A percentile compares a stretch with the other conserved stretches of the same genome.
Evolutionary conservation across 192 early-diverging fungal genomes (phyloP).

Genomic region (Lobosporangium transversale): DNA sequence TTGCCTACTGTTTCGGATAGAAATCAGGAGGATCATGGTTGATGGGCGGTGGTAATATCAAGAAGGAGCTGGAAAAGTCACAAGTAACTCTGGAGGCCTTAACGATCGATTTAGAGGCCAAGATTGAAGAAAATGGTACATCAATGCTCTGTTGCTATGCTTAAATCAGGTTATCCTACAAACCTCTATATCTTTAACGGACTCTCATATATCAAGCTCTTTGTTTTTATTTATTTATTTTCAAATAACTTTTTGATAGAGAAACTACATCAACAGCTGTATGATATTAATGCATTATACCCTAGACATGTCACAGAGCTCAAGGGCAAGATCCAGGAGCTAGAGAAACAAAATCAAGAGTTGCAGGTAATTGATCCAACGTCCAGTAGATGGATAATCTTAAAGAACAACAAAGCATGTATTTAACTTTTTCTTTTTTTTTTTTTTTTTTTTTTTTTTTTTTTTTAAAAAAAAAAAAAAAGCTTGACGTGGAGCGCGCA

Average conservation of each 20-base stretch:
- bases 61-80: constrained; percentile 68
- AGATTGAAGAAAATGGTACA: constrained; percentile 70
- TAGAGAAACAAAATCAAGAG: constrained; percentile 61
- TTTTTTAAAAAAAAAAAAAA: not conserved
- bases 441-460: not conserved
- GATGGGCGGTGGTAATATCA: constrained; percentile 56
- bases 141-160: too few relatives aligned
- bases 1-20: constrained; percentile 8
- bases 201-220: not conserved
- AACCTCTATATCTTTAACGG: not conserved
- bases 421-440: not conserved
- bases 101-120: constrained; percentile 58
- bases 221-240: not conserved
- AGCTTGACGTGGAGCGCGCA: constrained; percentile 56
- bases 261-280: constrained; percentile 60
- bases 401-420: not conserved
- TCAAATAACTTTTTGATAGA: constrained; percentile 49
- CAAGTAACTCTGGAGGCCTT: constrained; percentile 57
- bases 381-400: too few relatives aligned
- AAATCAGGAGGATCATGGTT: constrained; percentile 52
- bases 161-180: too few relatives aligned
- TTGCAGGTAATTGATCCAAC: constrained; percentile 47
- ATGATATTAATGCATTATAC: constrained; percentile 63
- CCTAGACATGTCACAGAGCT: constrained; percentile 58
- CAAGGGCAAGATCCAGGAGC: constrained; percentile 56